Base-by-base conservation (phyloP, 164 flowering plant genomes). In the Liriodendron chinense region DNA sequence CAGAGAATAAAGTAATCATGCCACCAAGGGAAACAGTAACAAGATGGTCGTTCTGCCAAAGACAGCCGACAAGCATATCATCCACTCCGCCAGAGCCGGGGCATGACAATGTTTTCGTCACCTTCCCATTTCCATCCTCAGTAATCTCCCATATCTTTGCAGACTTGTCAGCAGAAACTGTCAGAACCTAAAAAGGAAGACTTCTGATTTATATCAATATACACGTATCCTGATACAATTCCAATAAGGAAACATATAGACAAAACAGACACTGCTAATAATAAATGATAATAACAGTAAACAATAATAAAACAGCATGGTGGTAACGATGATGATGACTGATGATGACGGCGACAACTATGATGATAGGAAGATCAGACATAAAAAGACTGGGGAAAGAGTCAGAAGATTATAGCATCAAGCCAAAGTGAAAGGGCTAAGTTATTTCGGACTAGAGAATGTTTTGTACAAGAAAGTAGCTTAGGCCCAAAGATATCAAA, bases 11-110 rank as follows among this genome's bases (percentile, higher is more conserved):
- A 82, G 72, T 86, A 49, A 96, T 86, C 62, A 87, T 87, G 56
- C 98, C 99, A 78, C 97, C 98, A 74, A 96, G 98, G 77, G 99
- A 96, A 80, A 96, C 89, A 76, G 93, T 89, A 68, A 94, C 92
- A 73, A 94, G 83, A 81, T 88, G 82, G 77, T 94, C 90, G 81
- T 93, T 96, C 79, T 83, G 92, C 99, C 99, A 96, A 71, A 96
- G 91, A 75, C 98, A 89, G 56, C 99, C 99, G 80, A 96, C 99
- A 23, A 91, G 85, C 99, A 96, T 96, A 76, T 94, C 98, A 23
- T 94, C 97, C 62, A 96, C 87, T 76, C 99, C 98, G 74, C 99
- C 99, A 22, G 92, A 85, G 53, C 91, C 92, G 50, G 91, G 83
- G 80, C 84, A 82, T 57, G 82, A 64, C 81, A 94, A 78, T 21